A percentile compares a stretch with the other conserved stretches of the same genome.
Evolutionary conservation across 2,329 filamentous ascomycete genomes (phyloP).

Genomic region (Cladophialophora psammophila): DNA sequence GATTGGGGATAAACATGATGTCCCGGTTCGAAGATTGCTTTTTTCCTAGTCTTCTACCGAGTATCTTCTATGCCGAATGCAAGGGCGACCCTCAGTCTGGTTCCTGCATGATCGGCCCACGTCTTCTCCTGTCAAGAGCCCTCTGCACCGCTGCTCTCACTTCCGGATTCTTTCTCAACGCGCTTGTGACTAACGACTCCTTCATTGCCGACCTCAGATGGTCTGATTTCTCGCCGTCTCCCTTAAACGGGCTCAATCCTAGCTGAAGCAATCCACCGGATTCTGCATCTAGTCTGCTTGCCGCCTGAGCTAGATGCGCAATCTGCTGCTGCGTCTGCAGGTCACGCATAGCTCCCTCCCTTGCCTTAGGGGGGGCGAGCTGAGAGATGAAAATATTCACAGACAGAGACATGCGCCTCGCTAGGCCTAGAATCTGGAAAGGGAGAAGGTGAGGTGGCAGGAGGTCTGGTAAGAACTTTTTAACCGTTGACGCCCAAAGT

Average conservation of each 20-base stretch:
- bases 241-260: constrained; percentile 80
- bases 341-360: constrained; percentile 44
- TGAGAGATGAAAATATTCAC: constrained; percentile 84
- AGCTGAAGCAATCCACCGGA: constrained; percentile 73
- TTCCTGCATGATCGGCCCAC: constrained; percentile 26
- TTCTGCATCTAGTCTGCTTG: constrained; percentile 71
- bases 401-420: constrained; percentile 77
- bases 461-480: constrained; percentile 50
- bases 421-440: constrained; percentile 80
- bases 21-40: too few relatives aligned
- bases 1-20: not conserved
- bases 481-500: constrained; percentile 28
- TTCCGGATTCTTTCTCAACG: constrained; percentile 77
- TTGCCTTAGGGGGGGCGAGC: constrained; percentile 67
- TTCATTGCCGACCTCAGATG: constrained; percentile 75
- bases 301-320: constrained; percentile 68
- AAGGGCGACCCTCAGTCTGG: constrained; percentile 14
- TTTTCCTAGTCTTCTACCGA: not conserved
- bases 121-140: constrained; percentile 48
- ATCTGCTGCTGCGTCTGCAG: constrained; percentile 68
- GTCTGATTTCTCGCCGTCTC: constrained; percentile 69
- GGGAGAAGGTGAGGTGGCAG: constrained; percentile 66
- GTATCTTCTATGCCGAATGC: not conserved
- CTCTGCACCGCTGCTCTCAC: constrained; percentile 79
- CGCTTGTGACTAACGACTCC: constrained; percentile 89